Conservation (phyloP, 73 alveolate species). For the Paramecium bursaria region DNA sequence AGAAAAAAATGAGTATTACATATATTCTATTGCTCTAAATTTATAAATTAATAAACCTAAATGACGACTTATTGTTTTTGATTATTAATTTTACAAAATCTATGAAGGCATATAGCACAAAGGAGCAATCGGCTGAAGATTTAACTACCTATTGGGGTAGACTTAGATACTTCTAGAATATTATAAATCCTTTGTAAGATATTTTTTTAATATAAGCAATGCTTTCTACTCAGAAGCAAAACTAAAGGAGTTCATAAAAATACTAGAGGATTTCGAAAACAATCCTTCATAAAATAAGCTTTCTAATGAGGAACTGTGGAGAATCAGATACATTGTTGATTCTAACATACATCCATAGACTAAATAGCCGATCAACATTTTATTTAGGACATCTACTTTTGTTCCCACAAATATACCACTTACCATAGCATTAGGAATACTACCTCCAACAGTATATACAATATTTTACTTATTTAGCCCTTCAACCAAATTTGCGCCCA, state of each 20-base stretch:
- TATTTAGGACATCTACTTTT: slow-evolving; percentile 58
- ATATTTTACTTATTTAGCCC: slow-evolving; percentile 21
- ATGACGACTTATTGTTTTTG: background rate
- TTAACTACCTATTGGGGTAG: slow-evolving; percentile 60
- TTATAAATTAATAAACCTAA: background rate
- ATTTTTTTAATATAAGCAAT: background rate
- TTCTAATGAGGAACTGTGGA: slow-evolving; percentile 49
- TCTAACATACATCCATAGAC: slow-evolving; percentile 40
- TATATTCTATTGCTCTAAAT: slow-evolving; percentile 24
- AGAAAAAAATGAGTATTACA: background rate
- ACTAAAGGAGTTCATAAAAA: background rate
- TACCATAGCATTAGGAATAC: background rate
- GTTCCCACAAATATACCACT: slow-evolving; percentile 46
- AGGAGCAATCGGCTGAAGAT: slow-evolving; percentile 50
- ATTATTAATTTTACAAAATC: slow-evolving; percentile 24
- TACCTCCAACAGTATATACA: slow-evolving; percentile 52
- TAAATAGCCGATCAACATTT: slow-evolving; percentile 46
- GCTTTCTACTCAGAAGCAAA: background rate
- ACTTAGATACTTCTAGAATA: slow-evolving; percentile 41
- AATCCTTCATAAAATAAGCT: slow-evolving; percentile 5
- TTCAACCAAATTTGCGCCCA: slow-evolving; percentile 26
- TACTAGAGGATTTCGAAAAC: slow-evolving; percentile 8
- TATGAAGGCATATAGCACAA: slow-evolving; percentile 48
- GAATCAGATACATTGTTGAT: slow-evolving; percentile 46
- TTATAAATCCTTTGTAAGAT: slow-evolving; percentile 31